Base-by-base conservation (phyloP, 1,284 basidiomycete genomes). In the Sanghuangporus sanghuang region DNA sequence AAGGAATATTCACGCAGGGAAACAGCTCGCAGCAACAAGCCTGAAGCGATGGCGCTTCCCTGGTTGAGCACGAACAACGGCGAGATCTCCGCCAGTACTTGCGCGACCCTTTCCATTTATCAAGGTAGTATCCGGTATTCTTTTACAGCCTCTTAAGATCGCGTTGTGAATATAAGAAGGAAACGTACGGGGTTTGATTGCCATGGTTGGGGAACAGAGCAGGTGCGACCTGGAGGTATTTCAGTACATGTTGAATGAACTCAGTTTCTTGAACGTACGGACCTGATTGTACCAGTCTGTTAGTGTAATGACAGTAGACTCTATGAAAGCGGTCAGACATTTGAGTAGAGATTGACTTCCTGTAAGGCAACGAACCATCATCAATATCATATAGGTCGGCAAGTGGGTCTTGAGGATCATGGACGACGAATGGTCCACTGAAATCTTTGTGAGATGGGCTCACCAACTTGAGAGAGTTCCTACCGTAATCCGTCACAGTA, bases 81-180 rank as follows among this genome's bases (percentile, higher is more conserved):
- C 67, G 35, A 81, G 70, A 0, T 71, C 60, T 6, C 79, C 79
- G 3, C 68, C 69, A 12, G 66, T 32, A 9, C 32, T 54, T 7
- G 42, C 42, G 16, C 77, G 73, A 6, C 82, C 83, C 27, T 71
- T 67, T 1, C 84, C 84, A 60, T 86, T 85, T 69, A 86, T 76
- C 18, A 84, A 69, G 2, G 69, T 70, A 6, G 75, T 71, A 54
- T 67, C 62, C 1, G 72, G 60, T 42, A 48, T 67, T 44, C 63
- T 61, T 11, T 11, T 8, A 7, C 12, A 18, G 49, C 38, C 39
- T 35, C 21, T 21, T 14, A 49, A 21, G 40, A 23, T 39, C 48
- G 23, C 18, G 16, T 64, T 18, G 32, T 14, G 36, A 42, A 36
- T 3, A 16, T 23, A 16, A 9, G 2, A 70, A 16, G 70, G 9